Evolutionary conservation across 768 basidiomycete species (phyloP).

Genomic region (Tephrocybe rancida): DNA sequence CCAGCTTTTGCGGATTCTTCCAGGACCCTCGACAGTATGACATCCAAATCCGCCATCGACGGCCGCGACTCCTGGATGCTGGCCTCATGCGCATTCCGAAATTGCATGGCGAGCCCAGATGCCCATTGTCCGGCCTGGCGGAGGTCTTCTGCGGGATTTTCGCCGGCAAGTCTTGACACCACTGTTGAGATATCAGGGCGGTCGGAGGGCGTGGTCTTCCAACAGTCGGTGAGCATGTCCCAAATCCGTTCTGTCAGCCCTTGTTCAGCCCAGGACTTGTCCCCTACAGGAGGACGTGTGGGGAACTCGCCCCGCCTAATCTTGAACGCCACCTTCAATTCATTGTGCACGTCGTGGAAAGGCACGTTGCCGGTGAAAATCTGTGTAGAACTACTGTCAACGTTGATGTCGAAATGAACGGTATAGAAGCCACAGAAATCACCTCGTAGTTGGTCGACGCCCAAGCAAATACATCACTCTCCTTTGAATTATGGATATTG

Average conservation of each 20-base stretch:
- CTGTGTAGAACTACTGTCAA: constrained; percentile 11
- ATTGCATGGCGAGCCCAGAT: neutral
- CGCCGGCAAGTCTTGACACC: neutral
- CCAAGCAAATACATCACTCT: constrained; percentile 31
- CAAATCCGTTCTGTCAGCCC: constrained; percentile 23
- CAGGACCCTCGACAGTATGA: neutral
- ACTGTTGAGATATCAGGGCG: constrained; percentile 17
- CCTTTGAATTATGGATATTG: constrained; percentile 13
- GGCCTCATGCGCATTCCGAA: neutral
- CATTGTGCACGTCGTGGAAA: constrained; percentile 19
- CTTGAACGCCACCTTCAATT: constrained; percentile 15
- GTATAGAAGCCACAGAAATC: too few relatives aligned
- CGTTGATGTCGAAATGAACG: too few relatives aligned
- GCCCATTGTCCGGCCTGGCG: neutral
- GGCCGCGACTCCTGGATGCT: neutral
- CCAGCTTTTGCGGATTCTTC: too few relatives aligned
- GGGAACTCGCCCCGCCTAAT: constrained; percentile 21
- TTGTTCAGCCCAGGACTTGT: constrained; percentile 6
- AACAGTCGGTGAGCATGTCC: constrained; percentile 25
- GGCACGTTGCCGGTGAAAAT: constrained; percentile 25
- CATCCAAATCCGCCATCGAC: neutral
- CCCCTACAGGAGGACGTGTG: constrained; percentile 11
- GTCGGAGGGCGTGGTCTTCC: constrained; percentile 17
- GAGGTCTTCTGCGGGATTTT: neutral
- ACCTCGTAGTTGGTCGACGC: constrained; percentile 30